Evolutionary conservation across 75 land plant genomes (phyloP), one percentile per base, ranked within the genome.

Genomic region (Picea sitchensis): DNA sequence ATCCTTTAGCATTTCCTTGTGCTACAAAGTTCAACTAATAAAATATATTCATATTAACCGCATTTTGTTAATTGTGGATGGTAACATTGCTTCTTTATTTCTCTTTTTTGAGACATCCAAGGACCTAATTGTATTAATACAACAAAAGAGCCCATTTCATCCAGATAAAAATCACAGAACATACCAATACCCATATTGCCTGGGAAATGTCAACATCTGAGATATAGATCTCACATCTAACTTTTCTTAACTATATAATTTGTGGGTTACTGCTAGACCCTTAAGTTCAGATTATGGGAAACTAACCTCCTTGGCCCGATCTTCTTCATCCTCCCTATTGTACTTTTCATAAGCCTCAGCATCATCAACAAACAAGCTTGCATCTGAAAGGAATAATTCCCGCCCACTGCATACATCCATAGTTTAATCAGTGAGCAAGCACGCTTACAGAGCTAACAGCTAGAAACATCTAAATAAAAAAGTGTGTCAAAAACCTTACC

Each of bases 301-400:
- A 74, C 59, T n/a, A 38, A 41, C 59, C 77, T 51, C 59, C 59
- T 79, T 36, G 11, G 56, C 56, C 56, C 17, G 74, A 17, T 88
- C 83, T 36, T 87, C 77, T 69, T 87, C 87, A 68, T 96, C 93
- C 79, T 98, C 96, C 82, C 99, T 89, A 8, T 89, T 73, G 73
- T 98, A 98, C 58, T 82, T 71, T 15, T 98, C 99, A 87, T 88
- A 95, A 61, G 99, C 98, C 84, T 95, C 99, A 57, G 82, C 93
- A 90, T 98, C 99, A 84, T 98, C 99, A 76, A 98, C 96, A 88
- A 98, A 98, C 88, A 93, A 82, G 75, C 98, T 98, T 58, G 99
- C 91, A 91, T 98, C 90, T 71, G 94, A 79, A 30, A 94, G 82
- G 80, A 98, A 98, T 56, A 98, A 82, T 88, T 98, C 99, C 75